Evolutionary conservation across 495 filamentous ascomycete species (phyloP), one percentile per base, ranked within the genome.

Genomic region (Aspergillus egyptiacus): DNA sequence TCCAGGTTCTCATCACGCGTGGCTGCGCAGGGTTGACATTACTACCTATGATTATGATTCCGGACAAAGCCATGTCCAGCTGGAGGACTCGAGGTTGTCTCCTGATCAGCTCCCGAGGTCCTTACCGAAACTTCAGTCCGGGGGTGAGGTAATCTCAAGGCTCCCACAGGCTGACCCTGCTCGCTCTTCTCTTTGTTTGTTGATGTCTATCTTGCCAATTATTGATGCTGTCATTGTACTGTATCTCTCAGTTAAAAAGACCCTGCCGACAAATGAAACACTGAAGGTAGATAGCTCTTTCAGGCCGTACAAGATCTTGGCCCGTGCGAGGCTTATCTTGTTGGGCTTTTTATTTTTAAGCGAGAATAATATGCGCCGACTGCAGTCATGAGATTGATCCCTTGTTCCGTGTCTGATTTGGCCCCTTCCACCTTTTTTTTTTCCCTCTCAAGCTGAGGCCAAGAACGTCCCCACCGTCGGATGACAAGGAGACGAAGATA

Each of bases 41-140:
- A 11, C n/a, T n/a, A n/a, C n/a, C n/a, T n/a, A n/a, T n/a, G n/a
- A n/a, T n/a, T n/a, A n/a, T n/a, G n/a, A n/a, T n/a, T n/a, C n/a
- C n/a, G n/a, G n/a, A n/a, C n/a, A n/a, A n/a, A n/a, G n/a, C n/a
- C n/a, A n/a, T n/a, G n/a, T n/a, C n/a, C n/a, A n/a, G n/a, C n/a
- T n/a, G n/a, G n/a, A n/a, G n/a, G n/a, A n/a, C n/a, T 18, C 36
- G 6, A 39, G 20, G 20, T 25, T 46, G 48, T 43, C 47, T 43
- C 48, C 48, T 51, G 48, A 44, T 32, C 48, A 31, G 15, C 37
- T 43, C 37, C 44, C 44, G 38, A 54, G 37, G n/a, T n/a, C n/a
- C n/a, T n/a, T n/a, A 50, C 46, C 27, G 41, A 32, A 44, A 31
- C 41, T 31, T 44, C 5, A 19, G 15, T 44, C 19, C n/a, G n/a